Conservation (phyloP, 768 basidiomycete species). For the Lentinula lateritia region DNA sequence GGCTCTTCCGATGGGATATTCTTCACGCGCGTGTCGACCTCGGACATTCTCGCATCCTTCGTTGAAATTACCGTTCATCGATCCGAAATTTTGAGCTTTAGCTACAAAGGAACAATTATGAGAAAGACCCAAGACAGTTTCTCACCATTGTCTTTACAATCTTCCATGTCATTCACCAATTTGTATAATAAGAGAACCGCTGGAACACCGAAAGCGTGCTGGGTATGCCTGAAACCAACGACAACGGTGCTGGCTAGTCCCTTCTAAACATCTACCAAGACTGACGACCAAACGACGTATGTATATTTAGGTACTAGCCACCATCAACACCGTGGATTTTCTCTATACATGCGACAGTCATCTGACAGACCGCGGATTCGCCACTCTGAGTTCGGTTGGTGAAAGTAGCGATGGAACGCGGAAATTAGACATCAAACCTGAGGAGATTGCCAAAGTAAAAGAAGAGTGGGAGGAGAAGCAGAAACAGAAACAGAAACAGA, state of each 20-base stretch:
- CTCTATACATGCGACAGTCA: constrained; percentile 82
- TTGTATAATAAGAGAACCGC: constrained; percentile 88
- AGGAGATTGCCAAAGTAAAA: constrained; percentile 75
- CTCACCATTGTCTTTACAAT: background rate
- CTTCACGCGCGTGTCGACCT: background rate
- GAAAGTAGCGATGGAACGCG: constrained; percentile 28
- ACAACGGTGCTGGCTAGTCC: constrained; percentile 46
- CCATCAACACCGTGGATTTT: constrained; percentile 78
- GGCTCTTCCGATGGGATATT: background rate
- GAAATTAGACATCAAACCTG: constrained; percentile 45
- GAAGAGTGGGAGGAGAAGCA: constrained; percentile 78
- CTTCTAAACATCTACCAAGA: background rate
- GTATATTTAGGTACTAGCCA: constrained; percentile 46
- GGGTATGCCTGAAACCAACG: constrained; percentile 74
- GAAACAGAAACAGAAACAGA: constrained; percentile 38
- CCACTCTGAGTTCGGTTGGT: constrained; percentile 34
- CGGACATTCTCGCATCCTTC: background rate
- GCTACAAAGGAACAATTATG: background rate
- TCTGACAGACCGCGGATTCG: constrained; percentile 75
- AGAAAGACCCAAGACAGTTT: background rate
- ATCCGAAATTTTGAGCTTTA: background rate
- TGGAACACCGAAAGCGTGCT: constrained; percentile 75
- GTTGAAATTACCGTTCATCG: background rate
- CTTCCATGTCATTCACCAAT: constrained; percentile 68
- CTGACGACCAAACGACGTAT: background rate